Conservation (phyloP, 495 filamentous ascomycete genomes). For the Penicillium verhagenii region DNA sequence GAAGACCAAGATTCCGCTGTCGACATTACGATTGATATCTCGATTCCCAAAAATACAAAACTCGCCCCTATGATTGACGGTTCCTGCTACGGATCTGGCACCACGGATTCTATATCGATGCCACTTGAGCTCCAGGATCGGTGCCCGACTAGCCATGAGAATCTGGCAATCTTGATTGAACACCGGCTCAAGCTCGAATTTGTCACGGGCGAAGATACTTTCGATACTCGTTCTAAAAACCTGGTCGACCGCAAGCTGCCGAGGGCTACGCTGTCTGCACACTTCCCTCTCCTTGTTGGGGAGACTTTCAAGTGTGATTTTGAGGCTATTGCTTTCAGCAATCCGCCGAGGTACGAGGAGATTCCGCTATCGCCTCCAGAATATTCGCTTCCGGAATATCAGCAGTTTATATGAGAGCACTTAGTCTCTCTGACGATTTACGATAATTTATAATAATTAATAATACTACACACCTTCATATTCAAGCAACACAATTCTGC, state of each 20-base stretch:
- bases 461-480: not conserved
- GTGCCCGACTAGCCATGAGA: not conserved
- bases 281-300: not conserved
- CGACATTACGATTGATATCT: not conserved
- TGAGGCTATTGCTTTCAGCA: not conserved
- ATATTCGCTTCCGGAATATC: not conserved
- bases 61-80: not conserved
- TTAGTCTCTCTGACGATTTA: not conserved
- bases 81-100: not conserved
- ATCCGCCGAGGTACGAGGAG: not conserved
- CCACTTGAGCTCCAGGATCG: not conserved
- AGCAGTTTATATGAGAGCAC: not conserved
- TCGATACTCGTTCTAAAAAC: not conserved
- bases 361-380: slow-evolving; percentile 1
- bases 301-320: not conserved
- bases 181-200: not conserved
- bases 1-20: not conserved
- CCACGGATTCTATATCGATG: not conserved
- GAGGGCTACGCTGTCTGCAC: not conserved
- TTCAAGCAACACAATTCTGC: no score
- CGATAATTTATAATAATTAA: not conserved
- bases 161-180: not conserved
- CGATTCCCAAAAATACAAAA: not conserved
- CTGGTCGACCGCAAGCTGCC: not conserved
- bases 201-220: not conserved